Evolutionary conservation across 2,329 filamentous ascomycete species (phyloP).

Genomic region (Clonostachys solani): DNA sequence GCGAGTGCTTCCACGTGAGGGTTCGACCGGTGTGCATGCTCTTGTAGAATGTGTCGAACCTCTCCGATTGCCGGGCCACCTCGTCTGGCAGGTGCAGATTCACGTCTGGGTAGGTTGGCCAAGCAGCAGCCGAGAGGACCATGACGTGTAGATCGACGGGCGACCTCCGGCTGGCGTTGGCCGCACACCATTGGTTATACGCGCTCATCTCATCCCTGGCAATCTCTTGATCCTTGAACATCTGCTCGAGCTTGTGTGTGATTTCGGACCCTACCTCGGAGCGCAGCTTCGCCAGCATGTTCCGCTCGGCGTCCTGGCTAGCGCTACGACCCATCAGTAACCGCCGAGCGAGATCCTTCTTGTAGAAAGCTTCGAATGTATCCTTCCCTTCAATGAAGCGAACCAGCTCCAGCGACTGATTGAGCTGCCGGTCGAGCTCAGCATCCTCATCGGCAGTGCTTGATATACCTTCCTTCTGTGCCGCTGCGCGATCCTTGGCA

Average conservation of each 20-base stretch:
- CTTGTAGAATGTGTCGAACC: conserved; percentile 84
- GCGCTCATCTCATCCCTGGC: conserved; percentile 89
- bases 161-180: conserved; percentile 40
- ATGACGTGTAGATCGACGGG: conserved; percentile 70
- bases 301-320: conserved; percentile 90
- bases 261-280: conserved; percentile 91
- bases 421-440: conserved; percentile 86
- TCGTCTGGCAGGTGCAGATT: conserved; percentile 69
- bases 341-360: conserved; percentile 88
- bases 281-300: conserved; percentile 89
- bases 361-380: conserved; percentile 98
- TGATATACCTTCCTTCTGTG: conserved; percentile 58
- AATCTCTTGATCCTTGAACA: conserved; percentile 98
- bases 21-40: conserved; percentile 84
- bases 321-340: conserved; percentile 90
- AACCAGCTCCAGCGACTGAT: conserved; percentile 91
- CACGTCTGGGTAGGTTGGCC: conserved; percentile 83
- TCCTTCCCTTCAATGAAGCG: conserved; percentile 96
- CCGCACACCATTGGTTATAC: conserved; percentile 67
- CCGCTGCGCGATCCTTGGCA: conserved; percentile 48
- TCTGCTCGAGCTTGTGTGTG: conserved; percentile 95
- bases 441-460: conserved; percentile 82
- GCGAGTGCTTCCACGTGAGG: conserved; percentile 85
- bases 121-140: conserved; percentile 85
- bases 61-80: conserved; percentile 70